Evolutionary conservation across 148 eudicot genomes (phyloP), one percentile per base, ranked within the genome.

Genomic region (Oxyria digyna): DNA sequence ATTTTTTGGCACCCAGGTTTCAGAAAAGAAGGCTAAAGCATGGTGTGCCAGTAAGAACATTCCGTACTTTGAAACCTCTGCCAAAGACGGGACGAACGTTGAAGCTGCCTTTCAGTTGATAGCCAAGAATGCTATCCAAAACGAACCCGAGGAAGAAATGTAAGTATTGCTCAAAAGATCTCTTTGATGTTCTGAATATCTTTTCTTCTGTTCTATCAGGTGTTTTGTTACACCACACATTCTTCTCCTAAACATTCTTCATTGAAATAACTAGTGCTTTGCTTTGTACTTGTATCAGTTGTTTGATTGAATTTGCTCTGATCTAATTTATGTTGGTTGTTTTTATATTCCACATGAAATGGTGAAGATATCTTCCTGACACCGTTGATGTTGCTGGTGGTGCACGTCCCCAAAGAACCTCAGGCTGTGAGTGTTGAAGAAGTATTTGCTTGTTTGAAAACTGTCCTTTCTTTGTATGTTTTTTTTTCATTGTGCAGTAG

Each of bases 41-140:
- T 89, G 91, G 91, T 89, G 91, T 79, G 85, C 82, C 69, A 81
- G 85, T 76, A 89, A 89, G 81, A 91, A 88, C 57, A 86, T 89
- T 71, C 91, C 96, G 57, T 89, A 89, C 78, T 87, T 89, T 43
- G 91, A 89, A 72, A 89, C 96, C 65, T 88, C 95, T 62, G 95
- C 95, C 17, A 88, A 88, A 75, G 88, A 88, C 70, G 95, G 95
- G 40, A 84, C 85, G 35, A 89, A 89, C 68, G 91, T 89, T 13
- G 91, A 89, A 69, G 89, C 85, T 74, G 96, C 96, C 77, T 89
- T 89, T 71, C 80, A 86, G 72, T 79, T 88, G 62, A 89, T 86
- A 59, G 89, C 91, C 33, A 79, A 78, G 71, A 86, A 86, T 72
- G 91, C 96, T 42, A 83, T 88, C 3, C 81, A 74, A 62, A 86